phyloP scores from a whole-genome alignment of 2,329 filamentous ascomycete genomes.

The Penicillium fuscoglaucum region DNA sequence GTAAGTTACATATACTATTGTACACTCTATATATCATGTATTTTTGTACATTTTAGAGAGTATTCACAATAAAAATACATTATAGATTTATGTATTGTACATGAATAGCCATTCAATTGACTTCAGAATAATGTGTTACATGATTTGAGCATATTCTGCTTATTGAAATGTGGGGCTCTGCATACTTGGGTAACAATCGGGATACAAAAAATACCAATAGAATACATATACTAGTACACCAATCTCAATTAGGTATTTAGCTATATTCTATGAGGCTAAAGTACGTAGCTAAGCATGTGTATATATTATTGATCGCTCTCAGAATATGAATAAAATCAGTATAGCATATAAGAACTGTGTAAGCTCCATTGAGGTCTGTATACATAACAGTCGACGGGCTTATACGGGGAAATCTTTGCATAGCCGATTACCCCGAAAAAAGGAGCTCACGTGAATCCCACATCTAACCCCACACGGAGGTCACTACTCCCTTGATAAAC shows the following conservation, averaged over 20 bases:
- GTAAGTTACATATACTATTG: neutral
- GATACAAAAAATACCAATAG: neutral
- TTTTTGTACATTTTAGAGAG: neutral
- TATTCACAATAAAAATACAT: neutral
- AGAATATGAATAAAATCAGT: neutral
- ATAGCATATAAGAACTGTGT: neutral
- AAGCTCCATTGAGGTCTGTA: neutral
- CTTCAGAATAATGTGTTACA: neutral
- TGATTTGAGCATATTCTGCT: neutral
- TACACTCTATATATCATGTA: neutral
- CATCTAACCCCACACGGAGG: slow-evolving; percentile 7
- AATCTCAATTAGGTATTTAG: slow-evolving; percentile 1
- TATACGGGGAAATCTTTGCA: neutral
- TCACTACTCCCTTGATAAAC: neutral
- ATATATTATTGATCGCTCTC: neutral
- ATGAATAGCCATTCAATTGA: neutral
- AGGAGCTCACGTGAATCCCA: slow-evolving; percentile 9
- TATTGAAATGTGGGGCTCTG: neutral
- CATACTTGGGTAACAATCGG: neutral
- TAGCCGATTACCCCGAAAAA: slow-evolving; percentile 4
- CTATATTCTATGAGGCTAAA: neutral
- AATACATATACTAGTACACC: neutral
- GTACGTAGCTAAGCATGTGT: neutral
- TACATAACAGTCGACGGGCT: neutral
- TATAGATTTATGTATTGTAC: no score